phyloP scores from a whole-genome alignment of 208 protist genomes.

The Plasmodiophora brassicae region DNA sequence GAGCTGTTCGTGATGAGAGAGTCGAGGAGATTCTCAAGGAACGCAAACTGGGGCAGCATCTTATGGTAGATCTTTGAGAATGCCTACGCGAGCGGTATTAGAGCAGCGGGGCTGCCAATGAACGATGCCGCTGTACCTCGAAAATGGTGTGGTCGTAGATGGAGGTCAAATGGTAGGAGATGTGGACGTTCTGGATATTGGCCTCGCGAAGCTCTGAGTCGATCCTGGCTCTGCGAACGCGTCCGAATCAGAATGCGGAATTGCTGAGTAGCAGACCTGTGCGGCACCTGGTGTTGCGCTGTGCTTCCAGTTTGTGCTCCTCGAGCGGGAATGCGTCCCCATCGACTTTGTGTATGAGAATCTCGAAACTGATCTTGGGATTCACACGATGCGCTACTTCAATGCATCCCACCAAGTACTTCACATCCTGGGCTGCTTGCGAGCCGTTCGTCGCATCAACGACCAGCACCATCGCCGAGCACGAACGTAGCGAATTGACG shows the following conservation, averaged over 20 bases:
- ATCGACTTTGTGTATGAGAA: background rate
- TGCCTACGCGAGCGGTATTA: background rate
- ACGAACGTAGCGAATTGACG: background rate
- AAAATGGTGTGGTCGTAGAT: background rate
- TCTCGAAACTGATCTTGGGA: background rate
- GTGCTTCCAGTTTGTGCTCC: background rate
- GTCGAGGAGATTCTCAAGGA: background rate
- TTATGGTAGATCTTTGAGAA: background rate
- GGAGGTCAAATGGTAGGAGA: background rate
- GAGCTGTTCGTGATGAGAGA: background rate
- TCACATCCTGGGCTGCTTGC: background rate
- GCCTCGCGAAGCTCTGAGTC: background rate
- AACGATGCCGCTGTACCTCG: background rate
- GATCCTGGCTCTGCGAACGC: background rate
- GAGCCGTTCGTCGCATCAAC: background rate
- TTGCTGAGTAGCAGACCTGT: background rate
- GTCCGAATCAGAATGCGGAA: too few relatives aligned
- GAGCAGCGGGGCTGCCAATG: background rate
- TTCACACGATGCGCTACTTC: background rate
- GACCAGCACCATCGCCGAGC: background rate
- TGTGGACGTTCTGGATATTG: background rate
- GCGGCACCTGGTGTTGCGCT: background rate
- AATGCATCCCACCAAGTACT: background rate
- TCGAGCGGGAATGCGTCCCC: background rate
- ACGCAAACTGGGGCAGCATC: background rate